These are phyloP conservation scores for Fusarium sp. DNA, from an alignment of 2,329 filamentous ascomycete species.

Conservation along the genomic window DNA sequence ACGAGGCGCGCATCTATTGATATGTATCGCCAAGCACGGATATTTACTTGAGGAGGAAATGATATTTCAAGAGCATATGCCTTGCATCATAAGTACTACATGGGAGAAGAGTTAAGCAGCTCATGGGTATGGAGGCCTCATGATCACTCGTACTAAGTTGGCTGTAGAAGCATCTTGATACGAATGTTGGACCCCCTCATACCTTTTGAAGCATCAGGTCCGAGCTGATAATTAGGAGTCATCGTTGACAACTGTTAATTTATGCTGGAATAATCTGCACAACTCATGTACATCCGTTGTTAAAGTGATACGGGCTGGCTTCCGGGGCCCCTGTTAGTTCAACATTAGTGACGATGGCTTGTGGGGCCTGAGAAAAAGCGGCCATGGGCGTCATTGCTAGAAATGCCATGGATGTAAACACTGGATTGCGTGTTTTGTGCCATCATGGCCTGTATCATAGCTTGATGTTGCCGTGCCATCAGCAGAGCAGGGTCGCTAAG, in stretches of 20 bases:
- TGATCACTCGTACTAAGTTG: too few relatives aligned
- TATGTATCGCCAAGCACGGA: not conserved
- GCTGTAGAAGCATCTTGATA: too few relatives aligned
- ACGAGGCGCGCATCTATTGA: constrained; percentile 6
- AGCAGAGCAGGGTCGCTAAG: constrained; percentile 4
- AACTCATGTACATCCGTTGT: not conserved
- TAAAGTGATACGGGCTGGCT: not conserved
- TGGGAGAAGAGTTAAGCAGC: not conserved
- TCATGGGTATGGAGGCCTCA: not conserved
- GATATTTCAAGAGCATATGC: not conserved
- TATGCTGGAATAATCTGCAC: not conserved
- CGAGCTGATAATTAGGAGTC: not conserved
- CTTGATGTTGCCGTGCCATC: constrained; percentile 33
- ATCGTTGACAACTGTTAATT: too few relatives aligned
- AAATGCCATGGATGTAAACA: constrained; percentile 11
- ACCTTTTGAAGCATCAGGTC: not conserved
- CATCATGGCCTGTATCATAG: constrained; percentile 5
- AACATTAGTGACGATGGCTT: not conserved
- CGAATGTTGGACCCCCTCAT: not conserved
- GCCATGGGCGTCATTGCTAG: constrained; percentile 17
- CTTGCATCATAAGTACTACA: not conserved
- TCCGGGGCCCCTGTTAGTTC: not conserved
- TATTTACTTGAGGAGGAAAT: not conserved
- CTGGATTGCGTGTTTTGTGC: constrained; percentile 29
- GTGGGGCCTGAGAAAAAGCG: constrained; percentile 3